A percentile compares a stretch with the other conserved stretches of the same genome.
Evolutionary conservation across 345 rosid species (phyloP).

Genomic region (Eucalyptus paniculata): DNA sequence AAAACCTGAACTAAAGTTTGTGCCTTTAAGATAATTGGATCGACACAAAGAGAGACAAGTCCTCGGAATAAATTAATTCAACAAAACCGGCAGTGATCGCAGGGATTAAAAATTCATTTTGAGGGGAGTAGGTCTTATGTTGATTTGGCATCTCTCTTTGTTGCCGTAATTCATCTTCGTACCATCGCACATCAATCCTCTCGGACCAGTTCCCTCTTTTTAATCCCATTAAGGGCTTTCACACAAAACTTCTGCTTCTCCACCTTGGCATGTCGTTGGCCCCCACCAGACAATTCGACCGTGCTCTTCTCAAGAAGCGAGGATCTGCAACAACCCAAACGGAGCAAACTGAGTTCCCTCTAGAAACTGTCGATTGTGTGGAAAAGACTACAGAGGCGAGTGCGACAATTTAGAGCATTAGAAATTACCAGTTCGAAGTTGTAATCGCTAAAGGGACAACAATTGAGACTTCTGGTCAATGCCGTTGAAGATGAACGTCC

Average conservation of each 20-base stretch:
- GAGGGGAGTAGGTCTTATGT: neutral
- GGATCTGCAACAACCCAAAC: slow-evolving; percentile 2
- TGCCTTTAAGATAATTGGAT: neutral
- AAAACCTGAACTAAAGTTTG: neutral
- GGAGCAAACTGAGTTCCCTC: neutral
- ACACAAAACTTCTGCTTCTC: neutral
- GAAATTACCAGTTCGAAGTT: neutral
- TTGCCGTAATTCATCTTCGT: neutral
- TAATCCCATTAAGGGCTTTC: neutral
- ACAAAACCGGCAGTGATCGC: neutral
- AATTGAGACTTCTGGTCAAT: slow-evolving; percentile 91
- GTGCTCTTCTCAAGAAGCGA: neutral
- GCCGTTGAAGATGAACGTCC: slow-evolving; percentile 85
- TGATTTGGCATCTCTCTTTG: neutral
- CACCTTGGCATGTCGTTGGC: neutral
- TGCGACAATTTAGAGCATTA: neutral
- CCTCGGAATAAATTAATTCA: neutral
- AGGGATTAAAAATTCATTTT: neutral
- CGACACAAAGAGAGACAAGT: neutral
- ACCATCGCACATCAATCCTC: neutral
- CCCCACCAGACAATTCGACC: neutral
- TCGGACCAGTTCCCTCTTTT: neutral
- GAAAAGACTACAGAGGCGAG: neutral
- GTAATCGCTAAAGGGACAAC: slow-evolving; percentile 23
- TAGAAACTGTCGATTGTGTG: neutral